These are phyloP conservation scores for Gelatoporia subvermispora DNA, from an alignment of 768 basidiomycete species.

Conservation along the genomic window DNA sequence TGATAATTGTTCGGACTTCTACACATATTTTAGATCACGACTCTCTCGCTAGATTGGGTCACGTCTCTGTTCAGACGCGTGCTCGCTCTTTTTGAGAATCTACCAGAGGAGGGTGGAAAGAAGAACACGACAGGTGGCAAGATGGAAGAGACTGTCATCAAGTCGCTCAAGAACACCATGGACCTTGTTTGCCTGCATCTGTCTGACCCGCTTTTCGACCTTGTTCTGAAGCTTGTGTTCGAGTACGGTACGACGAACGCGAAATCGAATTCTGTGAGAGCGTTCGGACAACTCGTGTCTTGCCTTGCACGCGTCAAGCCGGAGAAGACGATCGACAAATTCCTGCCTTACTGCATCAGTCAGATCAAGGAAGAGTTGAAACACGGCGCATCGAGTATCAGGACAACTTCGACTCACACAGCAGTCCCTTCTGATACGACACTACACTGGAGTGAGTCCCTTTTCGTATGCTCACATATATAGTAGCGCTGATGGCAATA, in stretches of 20 bases:
- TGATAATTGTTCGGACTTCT: background rate
- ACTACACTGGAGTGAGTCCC: conserved; percentile 83
- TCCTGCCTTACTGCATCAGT: conserved; percentile 69
- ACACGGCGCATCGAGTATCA: conserved; percentile 82
- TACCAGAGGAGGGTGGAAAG: conserved; percentile 92
- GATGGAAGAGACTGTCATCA: conserved; percentile 71
- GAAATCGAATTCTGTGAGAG: conserved; percentile 86
- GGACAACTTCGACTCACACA: conserved; percentile 72
- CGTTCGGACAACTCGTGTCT: conserved; percentile 83
- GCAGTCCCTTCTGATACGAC: conserved; percentile 83
- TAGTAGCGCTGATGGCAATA: background rate
- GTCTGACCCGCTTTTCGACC: conserved; percentile 74
- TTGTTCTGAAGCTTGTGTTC: conserved; percentile 77
- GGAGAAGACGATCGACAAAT: conserved; percentile 69
- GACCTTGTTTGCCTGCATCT: conserved; percentile 81
- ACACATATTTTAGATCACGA: background rate
- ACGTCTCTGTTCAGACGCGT: conserved; percentile 72
- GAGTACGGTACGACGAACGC: conserved; percentile 88
- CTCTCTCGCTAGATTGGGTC: conserved; percentile 61
- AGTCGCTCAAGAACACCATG: conserved; percentile 73
- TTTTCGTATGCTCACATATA: too few species aligned
- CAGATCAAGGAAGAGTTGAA: conserved; percentile 84
- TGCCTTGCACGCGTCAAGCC: conserved; percentile 79
- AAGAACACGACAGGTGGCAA: conserved; percentile 84
- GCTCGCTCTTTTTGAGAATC: conserved; percentile 80